A percentile compares a stretch with the other conserved stretches of the same genome.
These are phyloP conservation scores for Phoenix dactylifera DNA, from an alignment of 176 grass and related monocot genomes.

Conservation along the genomic window DNA sequence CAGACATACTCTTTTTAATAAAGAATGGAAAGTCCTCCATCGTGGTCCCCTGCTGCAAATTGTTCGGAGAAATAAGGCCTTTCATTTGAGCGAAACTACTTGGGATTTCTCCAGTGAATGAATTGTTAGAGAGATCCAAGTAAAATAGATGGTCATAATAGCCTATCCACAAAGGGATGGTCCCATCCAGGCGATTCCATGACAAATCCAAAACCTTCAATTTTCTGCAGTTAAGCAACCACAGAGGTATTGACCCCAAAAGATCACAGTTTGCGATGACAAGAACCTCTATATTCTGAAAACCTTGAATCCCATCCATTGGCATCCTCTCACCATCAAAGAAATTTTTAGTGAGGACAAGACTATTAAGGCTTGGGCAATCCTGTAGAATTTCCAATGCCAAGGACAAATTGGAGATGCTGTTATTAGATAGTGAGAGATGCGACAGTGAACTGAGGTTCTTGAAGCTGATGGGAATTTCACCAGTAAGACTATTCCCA, in stretches of 20 bases:
- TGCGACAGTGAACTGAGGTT: too few species aligned
- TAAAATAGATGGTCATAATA: slow-evolving; percentile 74
- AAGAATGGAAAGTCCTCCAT: slow-evolving; percentile 80
- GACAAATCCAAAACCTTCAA: slow-evolving; percentile 88
- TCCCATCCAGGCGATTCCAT: slow-evolving; percentile 71
- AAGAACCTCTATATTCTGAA: slow-evolving; percentile 72
- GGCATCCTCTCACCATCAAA: slow-evolving; percentile 52
- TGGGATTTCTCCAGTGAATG: slow-evolving; percentile 59
- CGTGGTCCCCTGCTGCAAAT: slow-evolving; percentile 46
- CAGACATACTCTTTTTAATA: slow-evolving; percentile 59
- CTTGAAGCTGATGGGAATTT: too few species aligned
- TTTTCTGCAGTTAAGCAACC: slow-evolving; percentile 49
- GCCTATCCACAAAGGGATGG: slow-evolving; percentile 79
- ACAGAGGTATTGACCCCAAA: slow-evolving; percentile 58
- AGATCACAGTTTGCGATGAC: slow-evolving; percentile 87
- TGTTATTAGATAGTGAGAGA: too few species aligned
- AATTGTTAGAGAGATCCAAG: slow-evolving; percentile 96
- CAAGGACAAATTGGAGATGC: too few species aligned
- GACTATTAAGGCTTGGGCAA: too few species aligned
- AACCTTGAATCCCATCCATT: slow-evolving; percentile 51
- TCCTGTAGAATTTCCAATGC: too few species aligned
- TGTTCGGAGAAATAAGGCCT: slow-evolving; percentile 46
- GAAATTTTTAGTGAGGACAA: too few species aligned
- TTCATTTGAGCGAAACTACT: slow-evolving; percentile 59
- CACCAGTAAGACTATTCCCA: too few species aligned